phyloP scores from a whole-genome alignment of 2,329 filamentous ascomycete genomes.

The Incumbomyces delicatus region DNA sequence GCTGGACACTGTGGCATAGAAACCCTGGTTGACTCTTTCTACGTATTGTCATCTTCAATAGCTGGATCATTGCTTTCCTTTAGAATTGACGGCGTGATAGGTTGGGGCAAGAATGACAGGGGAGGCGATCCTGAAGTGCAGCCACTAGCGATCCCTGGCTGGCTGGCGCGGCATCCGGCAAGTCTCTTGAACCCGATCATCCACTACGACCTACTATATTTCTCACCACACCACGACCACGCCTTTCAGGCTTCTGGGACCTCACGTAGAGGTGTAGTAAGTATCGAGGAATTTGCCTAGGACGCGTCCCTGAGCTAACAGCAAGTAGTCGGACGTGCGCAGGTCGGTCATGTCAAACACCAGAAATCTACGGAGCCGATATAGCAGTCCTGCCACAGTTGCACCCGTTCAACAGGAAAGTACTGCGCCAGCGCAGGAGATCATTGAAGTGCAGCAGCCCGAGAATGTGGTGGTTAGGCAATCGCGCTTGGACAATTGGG shows the following conservation, averaged over 20 bases:
- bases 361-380: conserved; percentile 19
- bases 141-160: too few species aligned
- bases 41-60: too few species aligned
- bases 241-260: conserved; percentile 11
- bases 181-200: neutral
- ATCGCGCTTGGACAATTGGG: conserved; percentile 36
- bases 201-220: neutral
- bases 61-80: too few species aligned
- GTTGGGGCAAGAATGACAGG: too few species aligned
- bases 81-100: too few species aligned
- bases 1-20: too few species aligned
- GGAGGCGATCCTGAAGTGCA: neutral
- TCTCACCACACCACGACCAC: conserved; percentile 1
- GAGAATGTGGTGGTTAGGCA: conserved; percentile 13
- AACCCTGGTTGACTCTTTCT: too few species aligned
- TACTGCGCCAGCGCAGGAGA: conserved; percentile 11
- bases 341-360: conserved; percentile 16
- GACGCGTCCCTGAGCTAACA: conserved; percentile 17
- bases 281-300: conserved; percentile 5
- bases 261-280: conserved; percentile 14
- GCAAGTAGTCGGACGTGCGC: neutral
- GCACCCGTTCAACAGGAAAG: conserved; percentile 9
- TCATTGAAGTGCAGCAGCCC: conserved; percentile 12
- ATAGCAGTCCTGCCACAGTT: conserved; percentile 20
- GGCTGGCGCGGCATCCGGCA: neutral